Conservation (phyloP, 306 rosid genomes). For the Mimosa bimucronata region DNA sequence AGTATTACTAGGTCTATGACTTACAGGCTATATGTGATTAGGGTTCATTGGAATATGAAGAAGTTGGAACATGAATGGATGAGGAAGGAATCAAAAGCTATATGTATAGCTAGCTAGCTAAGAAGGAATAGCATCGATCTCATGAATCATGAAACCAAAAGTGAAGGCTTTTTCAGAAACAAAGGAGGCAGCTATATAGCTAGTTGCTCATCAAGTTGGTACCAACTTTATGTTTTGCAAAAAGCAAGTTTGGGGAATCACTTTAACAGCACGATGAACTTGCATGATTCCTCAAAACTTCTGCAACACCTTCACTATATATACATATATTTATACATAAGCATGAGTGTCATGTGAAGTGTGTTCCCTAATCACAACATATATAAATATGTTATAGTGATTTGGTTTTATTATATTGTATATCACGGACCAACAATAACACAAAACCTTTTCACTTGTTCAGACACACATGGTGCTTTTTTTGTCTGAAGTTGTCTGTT, state of each 20-base stretch:
- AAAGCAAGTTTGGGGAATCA: slow-evolving; percentile 45
- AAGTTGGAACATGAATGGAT: slow-evolving; percentile 12
- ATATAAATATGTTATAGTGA: neutral
- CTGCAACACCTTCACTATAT: slow-evolving; percentile 17
- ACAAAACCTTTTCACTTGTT: slow-evolving; percentile 30
- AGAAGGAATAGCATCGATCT: slow-evolving; percentile 49
- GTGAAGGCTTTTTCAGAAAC: slow-evolving; percentile 31
- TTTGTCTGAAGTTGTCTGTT: slow-evolving; percentile 27
- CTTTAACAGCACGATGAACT: slow-evolving; percentile 46
- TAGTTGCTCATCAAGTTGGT: slow-evolving; percentile 25
- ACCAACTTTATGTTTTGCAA: slow-evolving; percentile 10
- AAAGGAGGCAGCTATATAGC: slow-evolving; percentile 15
- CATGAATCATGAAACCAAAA: slow-evolving; percentile 36
- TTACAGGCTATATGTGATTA: neutral
- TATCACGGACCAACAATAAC: neutral
- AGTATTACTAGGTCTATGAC: neutral
- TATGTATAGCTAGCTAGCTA: neutral
- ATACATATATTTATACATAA: neutral
- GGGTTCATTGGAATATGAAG: slow-evolving; percentile 42
- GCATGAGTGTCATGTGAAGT: neutral
- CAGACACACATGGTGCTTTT: slow-evolving; percentile 32
- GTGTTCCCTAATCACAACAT: neutral
- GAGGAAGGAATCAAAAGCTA: slow-evolving; percentile 40
- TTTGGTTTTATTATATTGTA: neutral
- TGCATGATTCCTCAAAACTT: slow-evolving; percentile 43